Evolutionary conservation across 352 stramenopile species (phyloP).

Genomic region (Phytophthora tentaculata): DNA sequence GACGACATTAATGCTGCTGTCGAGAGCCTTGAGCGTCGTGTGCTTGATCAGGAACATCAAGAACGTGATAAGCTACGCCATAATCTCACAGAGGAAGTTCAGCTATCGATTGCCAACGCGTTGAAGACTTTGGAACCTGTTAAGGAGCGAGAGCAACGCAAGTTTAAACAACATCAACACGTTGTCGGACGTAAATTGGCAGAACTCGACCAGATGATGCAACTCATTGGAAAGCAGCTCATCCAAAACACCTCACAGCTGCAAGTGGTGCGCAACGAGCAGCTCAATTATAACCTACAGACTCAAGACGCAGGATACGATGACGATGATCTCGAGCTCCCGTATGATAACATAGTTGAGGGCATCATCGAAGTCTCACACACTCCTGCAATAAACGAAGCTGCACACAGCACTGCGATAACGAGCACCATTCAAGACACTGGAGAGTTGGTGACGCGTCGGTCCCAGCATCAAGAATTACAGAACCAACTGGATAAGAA

Average conservation of each 20-base stretch:
- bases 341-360: constrained; percentile 10
- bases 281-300: constrained; percentile 26
- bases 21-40: constrained; percentile 18
- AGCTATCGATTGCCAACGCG: constrained; percentile 21
- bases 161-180: constrained; percentile 34
- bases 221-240: constrained; percentile 68
- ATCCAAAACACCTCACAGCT: constrained; percentile 72
- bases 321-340: constrained; percentile 27
- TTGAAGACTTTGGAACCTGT: constrained; percentile 24
- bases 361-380: neutral
- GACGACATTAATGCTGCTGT: constrained; percentile 20
- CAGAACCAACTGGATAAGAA: constrained; percentile 47
- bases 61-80: constrained; percentile 20
- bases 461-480: constrained; percentile 45
- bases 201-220: constrained; percentile 68
- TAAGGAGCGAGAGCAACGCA: constrained; percentile 30
- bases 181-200: constrained; percentile 47
- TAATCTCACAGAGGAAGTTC: constrained; percentile 25
- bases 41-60: constrained; percentile 28
- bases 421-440: constrained; percentile 1
- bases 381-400: neutral
- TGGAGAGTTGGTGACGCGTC: constrained; percentile 12
- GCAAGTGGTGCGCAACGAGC: constrained; percentile 58
- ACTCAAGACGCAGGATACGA: constrained; percentile 12
- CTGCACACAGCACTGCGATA: constrained; percentile 5